Evolutionary conservation across 1,284 basidiomycete genomes (phyloP).

Genomic region (Dichomitus squalens): DNA sequence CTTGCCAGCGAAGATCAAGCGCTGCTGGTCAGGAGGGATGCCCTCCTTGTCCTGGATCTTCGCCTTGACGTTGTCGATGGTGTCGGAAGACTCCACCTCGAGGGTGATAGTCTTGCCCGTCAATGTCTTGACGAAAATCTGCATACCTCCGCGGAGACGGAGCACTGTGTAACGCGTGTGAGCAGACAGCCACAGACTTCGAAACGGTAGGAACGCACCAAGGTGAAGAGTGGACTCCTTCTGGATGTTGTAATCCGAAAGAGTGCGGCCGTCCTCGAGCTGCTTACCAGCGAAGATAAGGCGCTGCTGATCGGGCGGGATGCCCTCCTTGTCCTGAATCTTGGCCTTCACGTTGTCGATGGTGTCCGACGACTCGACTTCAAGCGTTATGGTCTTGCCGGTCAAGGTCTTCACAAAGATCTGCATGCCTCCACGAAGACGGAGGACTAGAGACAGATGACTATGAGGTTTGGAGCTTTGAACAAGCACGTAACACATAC

Average conservation of each 20-base stretch:
- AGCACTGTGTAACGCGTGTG: slow-evolving; percentile 35
- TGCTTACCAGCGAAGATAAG: slow-evolving; percentile 76
- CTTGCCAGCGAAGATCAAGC: slow-evolving; percentile 86
- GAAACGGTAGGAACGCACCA: slow-evolving; percentile 27
- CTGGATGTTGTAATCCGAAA: slow-evolving; percentile 77
- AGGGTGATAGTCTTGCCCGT: slow-evolving; percentile 54
- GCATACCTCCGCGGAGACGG: slow-evolving; percentile 75
- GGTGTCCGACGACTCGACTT: slow-evolving; percentile 85
- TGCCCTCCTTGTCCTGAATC: slow-evolving; percentile 78
- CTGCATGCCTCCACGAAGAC: slow-evolving; percentile 80
- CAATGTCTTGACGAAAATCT: slow-evolving; percentile 72
- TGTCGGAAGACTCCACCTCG: slow-evolving; percentile 54
- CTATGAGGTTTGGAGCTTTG: neutral
- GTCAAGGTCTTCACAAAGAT: slow-evolving; percentile 85
- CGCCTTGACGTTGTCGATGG: slow-evolving; percentile 55
- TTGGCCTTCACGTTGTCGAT: slow-evolving; percentile 82
- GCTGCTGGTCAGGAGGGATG: slow-evolving; percentile 82
- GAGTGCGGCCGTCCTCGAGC: slow-evolving; percentile 71
- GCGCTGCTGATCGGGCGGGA: slow-evolving; percentile 81
- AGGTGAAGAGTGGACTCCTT: slow-evolving; percentile 82
- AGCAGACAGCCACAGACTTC: neutral
- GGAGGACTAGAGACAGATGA: slow-evolving; percentile 36
- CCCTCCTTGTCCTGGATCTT: slow-evolving; percentile 63
- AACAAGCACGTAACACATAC: slow-evolving; percentile 4
- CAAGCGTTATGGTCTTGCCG: slow-evolving; percentile 87